These are phyloP conservation scores for Coemansia sp. DNA, from an alignment of 192 early-diverging fungal species.

Conservation along the genomic window DNA sequence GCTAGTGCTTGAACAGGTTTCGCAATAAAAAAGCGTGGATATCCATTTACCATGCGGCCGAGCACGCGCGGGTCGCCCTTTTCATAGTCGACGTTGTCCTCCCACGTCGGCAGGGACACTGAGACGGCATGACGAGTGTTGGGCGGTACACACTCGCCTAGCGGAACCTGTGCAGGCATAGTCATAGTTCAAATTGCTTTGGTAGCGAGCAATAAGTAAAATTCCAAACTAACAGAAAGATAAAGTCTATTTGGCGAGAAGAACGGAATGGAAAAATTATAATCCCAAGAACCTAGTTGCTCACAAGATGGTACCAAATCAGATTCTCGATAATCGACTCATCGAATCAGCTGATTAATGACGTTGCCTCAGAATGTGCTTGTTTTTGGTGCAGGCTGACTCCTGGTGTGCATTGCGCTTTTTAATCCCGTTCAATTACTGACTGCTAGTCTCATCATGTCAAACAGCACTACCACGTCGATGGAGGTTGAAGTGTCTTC, in stretches of 20 bases:
- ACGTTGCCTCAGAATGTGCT: slow-evolving; percentile 15
- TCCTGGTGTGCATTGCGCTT: background rate
- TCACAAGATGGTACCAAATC: slow-evolving; percentile 19
- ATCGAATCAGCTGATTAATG: slow-evolving; percentile 31
- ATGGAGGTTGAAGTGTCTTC: slow-evolving; percentile 49
- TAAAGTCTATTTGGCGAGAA: background rate
- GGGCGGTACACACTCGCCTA: slow-evolving; percentile 76
- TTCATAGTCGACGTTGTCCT: slow-evolving; percentile 90
- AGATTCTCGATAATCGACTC: slow-evolving; percentile 6
- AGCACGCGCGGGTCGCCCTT: slow-evolving; percentile 75
- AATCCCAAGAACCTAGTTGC: too few species aligned
- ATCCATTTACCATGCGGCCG: slow-evolving; percentile 74
- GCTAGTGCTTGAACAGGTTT: slow-evolving; percentile 48
- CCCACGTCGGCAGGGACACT: slow-evolving; percentile 87
- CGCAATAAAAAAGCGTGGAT: slow-evolving; percentile 91
- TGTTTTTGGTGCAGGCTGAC: background rate
- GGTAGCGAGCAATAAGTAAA: background rate
- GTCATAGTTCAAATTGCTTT: background rate
- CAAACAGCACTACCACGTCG: slow-evolving; percentile 25
- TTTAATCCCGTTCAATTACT: background rate
- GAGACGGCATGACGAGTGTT: slow-evolving; percentile 81
- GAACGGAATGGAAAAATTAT: too few species aligned
- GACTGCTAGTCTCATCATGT: slow-evolving; percentile 18
- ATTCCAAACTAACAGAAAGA: background rate
- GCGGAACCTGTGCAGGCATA: slow-evolving; percentile 31